Conservation (phyloP, 352 stramenopile species). For the Thalassiosira hispida region DNA sequence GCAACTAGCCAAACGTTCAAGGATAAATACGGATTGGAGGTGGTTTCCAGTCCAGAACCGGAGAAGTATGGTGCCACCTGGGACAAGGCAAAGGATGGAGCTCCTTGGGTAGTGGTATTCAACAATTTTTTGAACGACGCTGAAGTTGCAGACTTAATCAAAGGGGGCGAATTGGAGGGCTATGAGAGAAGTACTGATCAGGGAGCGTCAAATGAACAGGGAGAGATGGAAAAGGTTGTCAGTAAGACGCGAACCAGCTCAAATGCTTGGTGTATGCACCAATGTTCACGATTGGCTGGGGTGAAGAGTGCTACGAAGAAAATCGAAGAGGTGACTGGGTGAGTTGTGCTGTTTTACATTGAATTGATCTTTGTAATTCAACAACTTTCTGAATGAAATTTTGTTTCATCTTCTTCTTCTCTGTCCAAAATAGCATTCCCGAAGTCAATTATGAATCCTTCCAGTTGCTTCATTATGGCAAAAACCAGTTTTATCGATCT, state of each 20-base stretch:
- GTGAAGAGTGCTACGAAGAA: conserved; percentile 55
- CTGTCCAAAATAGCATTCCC: conserved; percentile 51
- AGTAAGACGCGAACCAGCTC: conserved; percentile 66
- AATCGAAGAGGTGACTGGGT: conserved; percentile 79
- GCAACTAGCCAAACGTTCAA: conserved; percentile 45
- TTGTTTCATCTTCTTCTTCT: neutral
- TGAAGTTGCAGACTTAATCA: conserved; percentile 74
- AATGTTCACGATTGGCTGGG: conserved; percentile 61
- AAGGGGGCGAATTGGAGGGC: conserved; percentile 57
- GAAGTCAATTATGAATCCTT: conserved; percentile 83
- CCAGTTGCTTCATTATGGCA: conserved; percentile 77
- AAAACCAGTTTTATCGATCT: conserved; percentile 79
- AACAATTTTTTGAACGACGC: conserved; percentile 77
- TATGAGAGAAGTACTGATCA: conserved; percentile 80
- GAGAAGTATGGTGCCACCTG: conserved; percentile 46
- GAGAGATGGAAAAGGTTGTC: conserved; percentile 78
- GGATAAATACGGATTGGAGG: conserved; percentile 53
- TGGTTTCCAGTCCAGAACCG: conserved; percentile 52
- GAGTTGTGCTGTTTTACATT: conserved; percentile 2
- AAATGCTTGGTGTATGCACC: conserved; percentile 80
- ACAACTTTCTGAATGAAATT: neutral
- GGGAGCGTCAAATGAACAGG: conserved; percentile 68
- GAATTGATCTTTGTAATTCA: neutral
- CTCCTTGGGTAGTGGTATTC: conserved; percentile 81
- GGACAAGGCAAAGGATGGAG: conserved; percentile 33